Evolutionary conservation across 1,284 basidiomycete species (phyloP), one percentile per base, ranked within the genome.

Genomic region (Austroboletus olivaceoglutinosus): DNA sequence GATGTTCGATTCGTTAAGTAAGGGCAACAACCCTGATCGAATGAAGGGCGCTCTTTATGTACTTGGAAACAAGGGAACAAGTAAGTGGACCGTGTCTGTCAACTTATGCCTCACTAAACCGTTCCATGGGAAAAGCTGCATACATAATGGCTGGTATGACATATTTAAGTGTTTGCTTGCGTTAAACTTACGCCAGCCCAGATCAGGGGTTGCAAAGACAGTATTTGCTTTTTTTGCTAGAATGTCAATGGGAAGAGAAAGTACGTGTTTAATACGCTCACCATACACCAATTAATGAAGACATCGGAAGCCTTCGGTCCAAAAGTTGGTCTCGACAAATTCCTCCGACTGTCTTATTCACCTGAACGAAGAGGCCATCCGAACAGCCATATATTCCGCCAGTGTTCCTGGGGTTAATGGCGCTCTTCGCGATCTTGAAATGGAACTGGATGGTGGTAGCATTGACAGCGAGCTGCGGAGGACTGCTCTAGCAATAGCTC

Each of bases 21-120:
- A 85, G 61, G 91, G 89, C 6, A 86, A 80, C 53, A 90, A 93
- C 61, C 91, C 94, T 21, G 96, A 98, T 71, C 81, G 89, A 45
- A 97, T 97, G 85, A 99, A 99, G 68, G 91, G 91, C 12, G 95
- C 95, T 8, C 75, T 99, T 19, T 95, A 97, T 67, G 79, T 95
- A 22, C 74, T 99, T 10, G 86, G 84, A 65, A 84, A 86, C 63
- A 93, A 92, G 71, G 82, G 81, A 39, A 85, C 81, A 48, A 77
- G 85, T 83, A 60, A 48, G 63, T 66, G 30, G 44, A 49, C 27
- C 34, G 15, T 53, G 27, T 31, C 16, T 43, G 21, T 39, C 21
- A 18, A 33, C 12, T 43, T 42, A 22, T 45, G 16, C 34, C 8
- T 38, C 36, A 39, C 44, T 57, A 19, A 56, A 45, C 41, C 12